A percentile compares a stretch with the other conserved stretches of the same genome.
Evolutionary conservation across 176 grass and related monocot species (phyloP).

Genomic region (Musa itinerans): DNA sequence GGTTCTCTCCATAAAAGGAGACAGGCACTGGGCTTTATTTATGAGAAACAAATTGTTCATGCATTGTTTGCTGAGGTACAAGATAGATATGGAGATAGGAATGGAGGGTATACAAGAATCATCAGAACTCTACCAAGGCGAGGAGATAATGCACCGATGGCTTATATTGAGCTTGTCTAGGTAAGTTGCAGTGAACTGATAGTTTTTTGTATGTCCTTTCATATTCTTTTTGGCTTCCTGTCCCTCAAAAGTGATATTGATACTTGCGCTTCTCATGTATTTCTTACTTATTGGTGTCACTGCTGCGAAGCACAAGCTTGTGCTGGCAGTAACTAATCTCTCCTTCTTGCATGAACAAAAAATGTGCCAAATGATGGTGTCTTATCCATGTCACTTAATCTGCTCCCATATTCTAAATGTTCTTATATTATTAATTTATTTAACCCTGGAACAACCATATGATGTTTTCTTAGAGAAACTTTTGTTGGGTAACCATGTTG

Average conservation of each 20-base stretch:
- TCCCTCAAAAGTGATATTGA: neutral
- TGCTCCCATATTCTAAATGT: no score
- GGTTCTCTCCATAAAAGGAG: constrained; percentile 95
- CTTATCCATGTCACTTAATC: no score
- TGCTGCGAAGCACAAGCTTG: no score
- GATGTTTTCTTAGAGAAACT: no score
- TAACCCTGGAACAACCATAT: no score
- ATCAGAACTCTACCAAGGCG: constrained; percentile 68
- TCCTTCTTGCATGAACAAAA: no score
- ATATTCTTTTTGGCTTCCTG: neutral
- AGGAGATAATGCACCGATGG: constrained; percentile 92
- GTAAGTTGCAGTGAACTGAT: constrained; percentile 13
- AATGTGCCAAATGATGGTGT: no score
- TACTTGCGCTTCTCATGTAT: neutral
- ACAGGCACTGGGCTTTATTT: constrained; percentile 68
- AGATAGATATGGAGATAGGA: constrained; percentile 70
- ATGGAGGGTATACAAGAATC: constrained; percentile 87
- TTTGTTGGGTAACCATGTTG: no score
- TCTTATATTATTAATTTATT: no score
- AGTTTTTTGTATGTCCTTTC: neutral
- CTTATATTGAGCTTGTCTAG: constrained; percentile 92
- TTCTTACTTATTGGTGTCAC: neutral
- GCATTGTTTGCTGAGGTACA: constrained; percentile 72
- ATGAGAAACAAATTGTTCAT: constrained; percentile 88
- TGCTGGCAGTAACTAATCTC: no score